These are phyloP conservation scores for Malassezia caprae DNA, from an alignment of 1,284 basidiomycete genomes.

Conservation along the genomic window DNA sequence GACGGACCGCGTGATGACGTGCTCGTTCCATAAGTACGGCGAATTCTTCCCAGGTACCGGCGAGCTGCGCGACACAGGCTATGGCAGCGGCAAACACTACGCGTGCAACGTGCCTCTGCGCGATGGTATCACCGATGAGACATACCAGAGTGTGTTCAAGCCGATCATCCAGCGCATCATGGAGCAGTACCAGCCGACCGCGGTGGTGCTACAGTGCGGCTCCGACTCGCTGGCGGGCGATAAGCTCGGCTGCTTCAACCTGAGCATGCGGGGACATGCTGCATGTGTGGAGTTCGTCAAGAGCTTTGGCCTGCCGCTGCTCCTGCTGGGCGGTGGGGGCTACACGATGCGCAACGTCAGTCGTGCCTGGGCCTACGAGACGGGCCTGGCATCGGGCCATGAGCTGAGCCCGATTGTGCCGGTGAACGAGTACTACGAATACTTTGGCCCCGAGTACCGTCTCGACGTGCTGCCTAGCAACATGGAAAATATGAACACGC, in stretches of 20 bases:
- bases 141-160: conserved; percentile 88
- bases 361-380: conserved; percentile 95
- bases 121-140: conserved; percentile 91
- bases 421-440: conserved; percentile 66
- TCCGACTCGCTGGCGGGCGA: conserved; percentile 97
- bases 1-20: conserved; percentile 96
- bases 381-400: conserved; percentile 87
- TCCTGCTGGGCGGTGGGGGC: conserved; percentile 90
- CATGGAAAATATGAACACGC: conserved; percentile 88
- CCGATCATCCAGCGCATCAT: conserved; percentile 91
- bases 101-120: conserved; percentile 87
- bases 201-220: conserved; percentile 93
- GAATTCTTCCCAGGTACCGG: conserved; percentile 99
- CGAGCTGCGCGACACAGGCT: conserved; percentile 85
- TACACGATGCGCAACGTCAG: conserved; percentile 98
- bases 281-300: conserved; percentile 97
- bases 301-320: conserved; percentile 80
- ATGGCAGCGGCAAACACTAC: conserved; percentile 63
- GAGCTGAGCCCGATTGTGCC: conserved; percentile 69
- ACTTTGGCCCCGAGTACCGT: conserved; percentile 94
- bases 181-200: conserved; percentile 88
- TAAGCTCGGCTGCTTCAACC: conserved; percentile 87
- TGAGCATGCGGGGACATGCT: conserved; percentile 94
- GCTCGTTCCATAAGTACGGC: conserved; percentile 96
- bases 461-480: conserved; percentile 94